Percentiles rank a stretch among this genome's conserved stretches.
Evolutionary conservation across 2,329 filamentous ascomycete species (phyloP).

Genomic region (Botrytis hyacinthi): DNA sequence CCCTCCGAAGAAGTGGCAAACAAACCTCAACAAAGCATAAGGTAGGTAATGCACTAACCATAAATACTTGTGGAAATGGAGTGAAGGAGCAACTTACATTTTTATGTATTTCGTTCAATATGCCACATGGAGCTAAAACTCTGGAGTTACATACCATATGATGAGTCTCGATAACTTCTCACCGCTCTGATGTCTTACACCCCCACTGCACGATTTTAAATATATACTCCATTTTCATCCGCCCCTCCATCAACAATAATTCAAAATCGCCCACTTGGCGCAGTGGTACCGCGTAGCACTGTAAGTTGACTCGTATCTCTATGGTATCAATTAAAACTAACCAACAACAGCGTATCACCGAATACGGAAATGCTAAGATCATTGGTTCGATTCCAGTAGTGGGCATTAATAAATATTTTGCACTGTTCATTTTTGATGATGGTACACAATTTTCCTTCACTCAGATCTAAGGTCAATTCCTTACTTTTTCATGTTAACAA

Average conservation of each 20-base stretch:
- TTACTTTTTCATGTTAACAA: neutral
- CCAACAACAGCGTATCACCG: neutral
- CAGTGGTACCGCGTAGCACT: constrained; percentile 4
- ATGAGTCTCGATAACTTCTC: too few species aligned
- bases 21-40: too few species aligned
- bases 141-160: too few species aligned
- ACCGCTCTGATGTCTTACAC: neutral
- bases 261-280: neutral
- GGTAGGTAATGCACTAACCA: neutral
- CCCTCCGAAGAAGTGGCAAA: too few species aligned
- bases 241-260: neutral
- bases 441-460: neutral
- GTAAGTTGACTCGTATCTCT: too few species aligned
- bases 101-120: too few species aligned
- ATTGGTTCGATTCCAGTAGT: constrained; percentile 8
- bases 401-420: neutral
- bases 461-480: neutral
- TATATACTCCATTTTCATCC: fast-evolving
- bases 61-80: neutral
- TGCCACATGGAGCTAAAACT: too few species aligned
- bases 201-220: fast-evolving
- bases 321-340: too few species aligned
- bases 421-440: neutral
- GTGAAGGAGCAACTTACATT: too few species aligned
- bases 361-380: neutral